Evolutionary conservation across 306 rosid genomes (phyloP).

Genomic region (Fragaria vesca): DNA sequence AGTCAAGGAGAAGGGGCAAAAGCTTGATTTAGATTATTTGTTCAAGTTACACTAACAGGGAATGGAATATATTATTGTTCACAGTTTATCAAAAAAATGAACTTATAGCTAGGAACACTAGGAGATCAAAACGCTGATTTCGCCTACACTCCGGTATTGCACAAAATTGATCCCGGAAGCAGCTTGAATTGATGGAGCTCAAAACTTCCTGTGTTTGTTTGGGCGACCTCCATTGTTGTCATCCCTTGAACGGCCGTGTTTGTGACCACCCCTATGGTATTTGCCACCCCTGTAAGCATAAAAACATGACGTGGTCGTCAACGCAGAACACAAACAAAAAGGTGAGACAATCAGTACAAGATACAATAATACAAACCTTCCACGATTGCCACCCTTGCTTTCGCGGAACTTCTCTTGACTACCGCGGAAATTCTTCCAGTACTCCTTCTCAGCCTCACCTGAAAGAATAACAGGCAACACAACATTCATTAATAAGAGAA

Average conservation of each 20-base stretch:
- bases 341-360: neutral
- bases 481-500: neutral
- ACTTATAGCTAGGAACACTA: neutral
- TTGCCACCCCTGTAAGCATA: slow-evolving; percentile 65
- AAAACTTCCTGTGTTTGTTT: slow-evolving; percentile 50
- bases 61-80: slow-evolving; percentile 6
- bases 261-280: slow-evolving; percentile 56
- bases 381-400: slow-evolving; percentile 38
- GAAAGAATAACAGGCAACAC: slow-evolving; percentile 19
- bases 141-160: slow-evolving; percentile 2
- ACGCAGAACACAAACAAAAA: neutral
- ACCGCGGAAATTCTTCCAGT: slow-evolving; percentile 72
- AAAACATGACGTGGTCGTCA: neutral
- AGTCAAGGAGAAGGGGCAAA: neutral
- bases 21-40: neutral
- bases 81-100: neutral
- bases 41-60: slow-evolving; percentile 5
- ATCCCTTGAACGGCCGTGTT: slow-evolving; percentile 60
- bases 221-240: slow-evolving; percentile 49
- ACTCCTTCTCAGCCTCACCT: slow-evolving; percentile 88
- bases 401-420: slow-evolving; percentile 56
- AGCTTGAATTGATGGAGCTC: slow-evolving; percentile 11
- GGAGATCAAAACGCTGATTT: neutral
- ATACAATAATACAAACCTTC: slow-evolving; percentile 55
- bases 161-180: slow-evolving; percentile 21